A percentile compares a stretch with the other conserved stretches of the same genome.
Evolutionary conservation across 2,329 filamentous ascomycete species (phyloP).

Genomic region (Colletotrichum lupini): DNA sequence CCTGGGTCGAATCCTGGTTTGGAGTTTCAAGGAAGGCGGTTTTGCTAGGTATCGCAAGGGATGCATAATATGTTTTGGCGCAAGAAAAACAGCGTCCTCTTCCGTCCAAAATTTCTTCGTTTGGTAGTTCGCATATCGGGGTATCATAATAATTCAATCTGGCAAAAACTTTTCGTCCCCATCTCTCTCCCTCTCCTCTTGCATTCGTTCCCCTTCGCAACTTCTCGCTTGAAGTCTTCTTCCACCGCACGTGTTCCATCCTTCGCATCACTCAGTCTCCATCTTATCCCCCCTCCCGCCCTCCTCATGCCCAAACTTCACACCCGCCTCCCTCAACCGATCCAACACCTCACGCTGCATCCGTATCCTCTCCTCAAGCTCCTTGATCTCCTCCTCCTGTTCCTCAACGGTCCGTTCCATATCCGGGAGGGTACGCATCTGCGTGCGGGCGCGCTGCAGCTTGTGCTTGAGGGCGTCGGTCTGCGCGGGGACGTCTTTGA

Average conservation of each 20-base stretch:
- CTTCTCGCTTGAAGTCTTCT: too few relatives aligned
- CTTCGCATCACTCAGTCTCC: slow-evolving; percentile 45
- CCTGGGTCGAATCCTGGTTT: not conserved
- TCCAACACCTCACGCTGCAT: slow-evolving; percentile 70
- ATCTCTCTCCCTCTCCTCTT: not conserved
- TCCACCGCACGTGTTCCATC: not conserved
- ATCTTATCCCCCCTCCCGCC: slow-evolving; percentile 53
- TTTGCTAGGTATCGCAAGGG: not conserved
- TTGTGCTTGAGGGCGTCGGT: slow-evolving; percentile 85
- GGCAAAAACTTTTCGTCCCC: slow-evolving; percentile 2
- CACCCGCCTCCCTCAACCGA: slow-evolving; percentile 62
- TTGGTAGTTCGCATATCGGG: slow-evolving; percentile 27
- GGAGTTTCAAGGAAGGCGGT: slow-evolving; percentile 18
- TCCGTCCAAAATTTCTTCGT: not conserved
- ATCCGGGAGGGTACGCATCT: slow-evolving; percentile 75
- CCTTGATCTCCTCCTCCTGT: slow-evolving; percentile 76
- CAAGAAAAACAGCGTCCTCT: not conserved
- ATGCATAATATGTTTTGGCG: not conserved
- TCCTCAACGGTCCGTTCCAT: slow-evolving; percentile 74
- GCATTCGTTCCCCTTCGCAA: not conserved
- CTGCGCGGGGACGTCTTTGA: slow-evolving; percentile 83
- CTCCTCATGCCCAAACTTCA: slow-evolving; percentile 49
- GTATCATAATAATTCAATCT: slow-evolving; percentile 30
- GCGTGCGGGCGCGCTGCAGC: slow-evolving; percentile 79
- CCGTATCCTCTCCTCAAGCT: slow-evolving; percentile 72